A percentile compares a stretch with the other conserved stretches of the same genome.
Conservation (phyloP, 2,329 filamentous ascomycete genomes). For the Stagonosporopsis rhizophila region DNA sequence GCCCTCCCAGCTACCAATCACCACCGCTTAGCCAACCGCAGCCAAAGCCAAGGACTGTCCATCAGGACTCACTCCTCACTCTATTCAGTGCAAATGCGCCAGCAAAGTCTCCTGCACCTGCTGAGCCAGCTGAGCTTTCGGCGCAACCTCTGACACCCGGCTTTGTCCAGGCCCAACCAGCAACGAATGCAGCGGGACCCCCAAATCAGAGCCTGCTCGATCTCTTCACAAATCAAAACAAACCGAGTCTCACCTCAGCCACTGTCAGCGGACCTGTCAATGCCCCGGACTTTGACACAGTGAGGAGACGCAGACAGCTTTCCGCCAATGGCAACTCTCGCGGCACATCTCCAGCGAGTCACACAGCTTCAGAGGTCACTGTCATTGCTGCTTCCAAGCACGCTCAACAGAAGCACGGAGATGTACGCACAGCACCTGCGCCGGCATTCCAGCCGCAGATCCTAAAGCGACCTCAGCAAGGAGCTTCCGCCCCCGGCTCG, state of each 20-base stretch:
- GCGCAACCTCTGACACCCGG: constrained; percentile 53
- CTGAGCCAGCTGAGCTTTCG: constrained; percentile 55
- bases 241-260: constrained; percentile 46
- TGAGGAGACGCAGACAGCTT: constrained; percentile 41
- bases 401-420: constrained; percentile 14
- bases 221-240: constrained; percentile 26
- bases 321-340: constrained; percentile 33
- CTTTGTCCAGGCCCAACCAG: constrained; percentile 30
- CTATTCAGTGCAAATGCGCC: constrained; percentile 51
- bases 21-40: constrained; percentile 39
- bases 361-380: constrained; percentile 18
- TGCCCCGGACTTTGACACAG: constrained; percentile 50
- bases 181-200: constrained; percentile 21
- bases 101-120: constrained; percentile 30
- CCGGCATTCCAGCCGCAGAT: constrained; percentile 46
- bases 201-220: constrained; percentile 31
- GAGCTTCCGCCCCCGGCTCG: constrained; percentile 23
- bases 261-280: constrained; percentile 53
- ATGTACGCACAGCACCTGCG: constrained; percentile 16
- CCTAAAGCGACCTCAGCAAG: constrained; percentile 43
- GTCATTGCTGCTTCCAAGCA: constrained; percentile 13
- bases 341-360: constrained; percentile 37
- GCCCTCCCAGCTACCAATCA: constrained; percentile 41
- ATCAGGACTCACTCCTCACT: constrained; percentile 56
- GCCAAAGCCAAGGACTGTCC: constrained; percentile 49